These are phyloP conservation scores for Boechera stricta DNA, from an alignment of 345 rosid genomes.

Conservation along the genomic window DNA sequence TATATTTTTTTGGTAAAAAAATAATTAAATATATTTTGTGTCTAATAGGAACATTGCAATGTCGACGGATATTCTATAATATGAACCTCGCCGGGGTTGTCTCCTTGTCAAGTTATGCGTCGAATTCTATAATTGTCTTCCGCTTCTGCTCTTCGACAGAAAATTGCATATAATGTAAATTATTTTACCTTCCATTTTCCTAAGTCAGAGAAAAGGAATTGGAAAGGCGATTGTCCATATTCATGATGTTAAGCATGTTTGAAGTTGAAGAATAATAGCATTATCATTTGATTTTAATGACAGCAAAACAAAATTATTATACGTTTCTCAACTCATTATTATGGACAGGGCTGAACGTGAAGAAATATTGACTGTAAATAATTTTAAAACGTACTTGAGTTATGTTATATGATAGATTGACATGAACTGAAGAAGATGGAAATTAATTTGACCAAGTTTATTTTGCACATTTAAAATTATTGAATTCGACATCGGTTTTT, in stretches of 20 bases:
- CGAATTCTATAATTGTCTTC: conserved; percentile 9
- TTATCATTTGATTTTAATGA: background rate
- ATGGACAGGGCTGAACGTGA: background rate
- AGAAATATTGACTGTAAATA: background rate
- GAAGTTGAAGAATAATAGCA: background rate
- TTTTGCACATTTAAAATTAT: background rate
- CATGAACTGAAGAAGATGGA: background rate
- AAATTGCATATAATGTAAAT: conserved; percentile 25
- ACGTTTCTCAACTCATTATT: background rate
- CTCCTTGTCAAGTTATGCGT: conserved; percentile 30
- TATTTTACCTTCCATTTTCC: background rate
- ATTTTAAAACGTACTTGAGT: background rate
- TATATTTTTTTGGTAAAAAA: background rate
- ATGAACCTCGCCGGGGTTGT: conserved; percentile 22
- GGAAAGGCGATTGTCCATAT: background rate
- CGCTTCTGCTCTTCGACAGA: background rate
- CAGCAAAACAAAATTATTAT: background rate
- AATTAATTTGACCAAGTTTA: background rate
- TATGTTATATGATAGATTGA: background rate
- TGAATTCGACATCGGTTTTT: too few relatives aligned
- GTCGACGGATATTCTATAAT: background rate
- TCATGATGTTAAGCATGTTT: conserved; percentile 1
- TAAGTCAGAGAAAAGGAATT: background rate
- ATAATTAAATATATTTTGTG: background rate
- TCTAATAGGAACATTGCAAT: conserved; percentile 31